Evolutionary conservation across 345 rosid genomes (phyloP), one percentile per base, ranked within the genome.

Genomic region (Heritiera littoralis): DNA sequence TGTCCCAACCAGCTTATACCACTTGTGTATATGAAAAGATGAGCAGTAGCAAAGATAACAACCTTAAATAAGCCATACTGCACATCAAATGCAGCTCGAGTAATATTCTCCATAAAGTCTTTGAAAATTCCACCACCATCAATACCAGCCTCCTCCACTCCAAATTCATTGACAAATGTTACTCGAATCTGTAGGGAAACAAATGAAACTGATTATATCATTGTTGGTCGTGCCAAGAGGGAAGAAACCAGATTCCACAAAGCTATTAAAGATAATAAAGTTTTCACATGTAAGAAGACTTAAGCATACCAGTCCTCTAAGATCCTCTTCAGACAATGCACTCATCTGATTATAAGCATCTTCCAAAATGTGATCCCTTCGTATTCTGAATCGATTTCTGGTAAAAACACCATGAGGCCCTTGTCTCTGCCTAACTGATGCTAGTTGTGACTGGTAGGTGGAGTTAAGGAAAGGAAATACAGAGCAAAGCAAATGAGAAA

Each of bases 101-200:
- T 90, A 72, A 96, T 96, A 80, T 96, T 96, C 82, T 96, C 98
- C 99, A 96, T 94, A 81, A 96, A 96, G 89, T 96, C 99, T 89
- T 96, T 96, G 87, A 96, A 96, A 85, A 96, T 96, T 69, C 98
- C 99, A 82, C 98, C 99, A 75, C 99, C 99, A 86, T 96, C 99
- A 79, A 96, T 94, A 71, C 99, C 99, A 88, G 99, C 99, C 87
- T 96, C 99, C 89, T 96, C 99, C 72, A 92, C 99, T 84, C 99
- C 99, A 80, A 92, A 90, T 87, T 96, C 99, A 82, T 96, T 96
- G 77, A 96, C 92, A 73, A 92, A 96, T 80, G 95, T 79, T 74
- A 96, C 98, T 11, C 99, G 99, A 82, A 96, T 94, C 99, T 96
- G 89, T 83, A 51, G 45, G 81, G 54, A 30, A 82, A 77, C 71